These are phyloP conservation scores for Colletotrichum zoysiae DNA, from an alignment of 2,329 filamentous ascomycete species.

Conservation along the genomic window DNA sequence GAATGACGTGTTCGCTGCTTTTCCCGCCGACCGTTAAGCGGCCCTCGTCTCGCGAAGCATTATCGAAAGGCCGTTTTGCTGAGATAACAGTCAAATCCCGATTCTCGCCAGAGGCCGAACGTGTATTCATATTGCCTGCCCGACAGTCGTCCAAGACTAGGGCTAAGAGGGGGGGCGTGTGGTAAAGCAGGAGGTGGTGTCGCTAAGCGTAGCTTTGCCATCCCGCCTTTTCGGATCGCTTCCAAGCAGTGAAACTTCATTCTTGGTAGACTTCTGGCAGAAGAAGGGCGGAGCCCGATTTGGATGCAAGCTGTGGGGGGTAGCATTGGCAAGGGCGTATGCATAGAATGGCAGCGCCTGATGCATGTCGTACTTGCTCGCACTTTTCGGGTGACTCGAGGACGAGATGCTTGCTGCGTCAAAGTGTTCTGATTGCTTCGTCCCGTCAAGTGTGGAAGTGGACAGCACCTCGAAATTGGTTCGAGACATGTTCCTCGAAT, in stretches of 20 bases:
- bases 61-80: not conserved
- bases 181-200: constrained; percentile 10
- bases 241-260: constrained; percentile 31
- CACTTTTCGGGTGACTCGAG: constrained; percentile 17
- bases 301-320: constrained; percentile 16
- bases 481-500: not conserved
- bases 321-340: constrained; percentile 23
- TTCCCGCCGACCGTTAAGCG: not conserved
- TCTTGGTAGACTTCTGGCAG: constrained; percentile 27
- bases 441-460: constrained; percentile 1
- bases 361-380: constrained; percentile 21
- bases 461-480: constrained; percentile 9
- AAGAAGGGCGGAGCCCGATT: constrained; percentile 39
- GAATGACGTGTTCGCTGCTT: not conserved
- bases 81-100: not conserved
- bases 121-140: not conserved
- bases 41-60: not conserved
- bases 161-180: constrained; percentile 3
- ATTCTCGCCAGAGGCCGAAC: not conserved
- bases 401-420: constrained; percentile 28
- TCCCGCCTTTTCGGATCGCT: constrained; percentile 39
- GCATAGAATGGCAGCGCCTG: constrained; percentile 27
- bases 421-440: constrained; percentile 6
- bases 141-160: constrained; percentile 6
- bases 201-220: constrained; percentile 34